phyloP scores from a whole-genome alignment of 768 basidiomycete genomes.

The Hericium coralloides region DNA sequence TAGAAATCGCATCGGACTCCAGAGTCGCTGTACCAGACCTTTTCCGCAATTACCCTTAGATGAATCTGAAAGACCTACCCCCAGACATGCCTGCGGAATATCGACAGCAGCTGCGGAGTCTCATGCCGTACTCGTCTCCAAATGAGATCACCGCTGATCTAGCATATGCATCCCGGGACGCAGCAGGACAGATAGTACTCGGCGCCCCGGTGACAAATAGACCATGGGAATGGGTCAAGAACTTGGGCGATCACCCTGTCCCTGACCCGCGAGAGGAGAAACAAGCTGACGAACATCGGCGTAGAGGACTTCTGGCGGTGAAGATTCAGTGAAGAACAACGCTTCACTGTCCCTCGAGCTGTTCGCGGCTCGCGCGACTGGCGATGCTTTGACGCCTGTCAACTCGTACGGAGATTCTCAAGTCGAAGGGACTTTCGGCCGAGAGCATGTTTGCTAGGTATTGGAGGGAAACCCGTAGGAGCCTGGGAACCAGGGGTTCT shows the following conservation, averaged over 20 bases:
- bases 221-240: slow-evolving; percentile 86
- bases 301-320: slow-evolving; percentile 24
- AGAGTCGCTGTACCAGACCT: slow-evolving; percentile 50
- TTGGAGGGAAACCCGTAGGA: slow-evolving; percentile 64
- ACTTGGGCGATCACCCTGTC: slow-evolving; percentile 49
- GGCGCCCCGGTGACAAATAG: slow-evolving; percentile 55
- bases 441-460: slow-evolving; percentile 66
- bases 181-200: slow-evolving; percentile 38
- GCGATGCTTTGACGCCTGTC: slow-evolving; percentile 30
- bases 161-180: slow-evolving; percentile 47
- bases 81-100: slow-evolving; percentile 47
- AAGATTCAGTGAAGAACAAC: slow-evolving; percentile 59
- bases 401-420: slow-evolving; percentile 21
- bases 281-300: slow-evolving; percentile 30
- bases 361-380: slow-evolving; percentile 58
- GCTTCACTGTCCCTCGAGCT: slow-evolving; percentile 65
- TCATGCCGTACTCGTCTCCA: slow-evolving; percentile 49
- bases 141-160: slow-evolving; percentile 47
- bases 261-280: slow-evolving; percentile 36
- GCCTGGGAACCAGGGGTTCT: slow-evolving; percentile 28
- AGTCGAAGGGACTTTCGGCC: slow-evolving; percentile 38
- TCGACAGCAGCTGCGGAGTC: slow-evolving; percentile 43
- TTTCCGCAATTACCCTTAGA: slow-evolving; percentile 54
- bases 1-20: slow-evolving; percentile 55
- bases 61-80: slow-evolving; percentile 42